Conservation (phyloP, 805 yeast species). For the Ogataea sp. region DNA sequence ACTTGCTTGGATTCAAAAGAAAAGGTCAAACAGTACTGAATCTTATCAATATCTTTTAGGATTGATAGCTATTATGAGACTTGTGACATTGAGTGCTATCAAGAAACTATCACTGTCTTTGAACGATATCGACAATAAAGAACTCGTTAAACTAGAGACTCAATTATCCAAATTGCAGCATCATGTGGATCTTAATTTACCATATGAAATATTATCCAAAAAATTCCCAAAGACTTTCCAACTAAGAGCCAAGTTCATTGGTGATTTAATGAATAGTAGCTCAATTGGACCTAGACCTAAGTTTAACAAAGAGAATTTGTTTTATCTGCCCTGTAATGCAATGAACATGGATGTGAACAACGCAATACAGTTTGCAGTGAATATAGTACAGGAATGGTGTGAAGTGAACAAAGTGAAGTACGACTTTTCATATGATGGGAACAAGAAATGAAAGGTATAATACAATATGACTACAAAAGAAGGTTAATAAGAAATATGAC, state of each 20-base stretch:
- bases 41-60: too few species aligned
- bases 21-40: too few species aligned
- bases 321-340: neutral
- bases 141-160: neutral
- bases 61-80: neutral
- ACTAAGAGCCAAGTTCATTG: neutral
- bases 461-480: too few species aligned
- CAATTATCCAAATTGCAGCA: neutral
- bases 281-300: neutral
- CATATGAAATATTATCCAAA: neutral
- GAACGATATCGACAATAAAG: neutral
- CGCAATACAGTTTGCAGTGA: neutral
- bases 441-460: too few species aligned
- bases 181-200: neutral
- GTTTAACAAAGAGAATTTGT: neutral
- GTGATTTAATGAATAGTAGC: neutral
- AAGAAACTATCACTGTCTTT: neutral
- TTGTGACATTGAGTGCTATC: neutral
- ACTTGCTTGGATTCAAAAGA: neutral
- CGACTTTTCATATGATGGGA: neutral
- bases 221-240: neutral
- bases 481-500: too few species aligned
- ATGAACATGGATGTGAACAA: neutral
- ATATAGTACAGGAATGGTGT: neutral
- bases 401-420: neutral